Evolutionary conservation across 495 filamentous ascomycete genomes (phyloP), one percentile per base, ranked within the genome.

Genomic region (Lasiosphaeria ovina): DNA sequence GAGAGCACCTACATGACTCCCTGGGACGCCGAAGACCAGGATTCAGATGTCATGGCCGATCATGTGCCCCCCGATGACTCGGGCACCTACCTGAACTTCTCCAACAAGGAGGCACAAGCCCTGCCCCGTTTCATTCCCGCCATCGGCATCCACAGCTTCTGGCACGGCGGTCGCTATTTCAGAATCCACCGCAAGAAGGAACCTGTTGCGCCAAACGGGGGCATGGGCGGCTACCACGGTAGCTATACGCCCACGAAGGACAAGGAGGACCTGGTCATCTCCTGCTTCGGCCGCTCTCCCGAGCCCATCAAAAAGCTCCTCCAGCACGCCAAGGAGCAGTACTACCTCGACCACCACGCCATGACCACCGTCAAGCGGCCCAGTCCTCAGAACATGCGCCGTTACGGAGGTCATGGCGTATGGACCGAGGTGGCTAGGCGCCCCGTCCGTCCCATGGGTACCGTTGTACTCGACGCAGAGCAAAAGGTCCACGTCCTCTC

Each of bases 401-500:
- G 68, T 7, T 49, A 64, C 52, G 68, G 75, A 3, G 70, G 70
- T 2, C 68, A 79, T 2, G 75, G 76, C 61, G 73, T 69, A 59
- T 94, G 90, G 90, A 66, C 76, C 32, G 80, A 83, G 59, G 87
- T 87, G 31, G 87, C 88, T 58, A 81, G 83, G 40, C 74, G 90
- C n/a, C 84, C 89, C 0, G 86, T 88, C 0, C 77, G 92, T 32
- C 88, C 93, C 3, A 85, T 97, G 76, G 81, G 83, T 3, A 96
- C 93, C 0, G 93, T 97, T 0, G 86, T 94, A 3, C 76, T 97
- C 14, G 93, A 96, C 60, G 78, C 82, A 32, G 69, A 77, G 36
- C 84, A 91, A 71, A 97, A 96, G 75, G 70, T 84, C 9, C 79
- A 77, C 33, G 81, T 97, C 17, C 72, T 95, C 35, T 72, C 79